Conservation (phyloP, 2,329 filamentous ascomycete species). For the Sarocladiaceae sp. region DNA sequence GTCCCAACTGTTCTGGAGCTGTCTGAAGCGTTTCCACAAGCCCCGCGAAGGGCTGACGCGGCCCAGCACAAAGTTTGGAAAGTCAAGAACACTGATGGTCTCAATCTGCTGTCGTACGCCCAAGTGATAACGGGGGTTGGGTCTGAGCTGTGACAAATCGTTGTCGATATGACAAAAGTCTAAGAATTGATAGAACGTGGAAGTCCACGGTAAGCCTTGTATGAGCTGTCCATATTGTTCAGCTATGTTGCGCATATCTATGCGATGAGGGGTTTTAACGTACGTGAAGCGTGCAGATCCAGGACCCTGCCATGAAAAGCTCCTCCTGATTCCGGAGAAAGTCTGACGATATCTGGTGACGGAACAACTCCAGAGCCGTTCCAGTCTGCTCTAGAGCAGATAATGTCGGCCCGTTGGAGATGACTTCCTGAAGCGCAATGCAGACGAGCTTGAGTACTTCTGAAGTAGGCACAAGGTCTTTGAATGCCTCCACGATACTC, state of each 20-base stretch:
- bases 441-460: background rate
- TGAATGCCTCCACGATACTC: slow-evolving; percentile 6
- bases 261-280: background rate
- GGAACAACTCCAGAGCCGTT: background rate
- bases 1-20: background rate
- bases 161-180: background rate
- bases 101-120: slow-evolving; percentile 4
- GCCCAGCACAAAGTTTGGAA: slow-evolving; percentile 1
- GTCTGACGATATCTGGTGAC: background rate
- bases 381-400: background rate
- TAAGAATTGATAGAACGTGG: slow-evolving; percentile 1
- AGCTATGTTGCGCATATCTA: background rate
- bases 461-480: background rate
- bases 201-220: background rate
- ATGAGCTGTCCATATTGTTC: background rate
- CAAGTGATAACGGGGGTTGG: background rate
- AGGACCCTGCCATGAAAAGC: background rate
- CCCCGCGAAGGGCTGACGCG: background rate
- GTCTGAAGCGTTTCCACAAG: background rate
- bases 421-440: slow-evolving; percentile 1
- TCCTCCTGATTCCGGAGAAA: background rate
- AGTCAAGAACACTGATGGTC: background rate
- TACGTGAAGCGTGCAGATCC: background rate
- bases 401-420: background rate
- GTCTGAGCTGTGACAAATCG: background rate